Base-by-base conservation (phyloP, 495 filamentous ascomycete genomes). In the Pseudoneurospora amorphoporcata region DNA sequence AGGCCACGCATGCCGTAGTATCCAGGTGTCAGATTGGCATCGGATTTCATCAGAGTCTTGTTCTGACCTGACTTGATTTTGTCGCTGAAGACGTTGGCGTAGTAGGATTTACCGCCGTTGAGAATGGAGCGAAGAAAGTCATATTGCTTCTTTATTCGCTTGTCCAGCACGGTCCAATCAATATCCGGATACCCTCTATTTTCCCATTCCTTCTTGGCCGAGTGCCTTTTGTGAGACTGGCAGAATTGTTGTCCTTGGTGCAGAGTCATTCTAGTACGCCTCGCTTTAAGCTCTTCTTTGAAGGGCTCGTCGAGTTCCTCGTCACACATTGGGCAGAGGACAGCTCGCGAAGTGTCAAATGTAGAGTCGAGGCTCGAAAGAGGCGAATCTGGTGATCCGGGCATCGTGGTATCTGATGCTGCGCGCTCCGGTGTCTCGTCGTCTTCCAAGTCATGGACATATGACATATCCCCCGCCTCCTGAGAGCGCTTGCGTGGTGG, bases 1-100 rank as follows among this genome's bases (percentile, higher is more conserved):
- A 92, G 84, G 1, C 95, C 95, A 70, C 91, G 86, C 2, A 90
- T 86, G 1, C 95, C 95, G 79, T 98, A 99, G 78, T 98, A 99
- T 0, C 95, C 95, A 38, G 86, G 81, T 19, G 83, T 87, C 23
- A 87, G 77, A 69, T 83, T 84, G 41, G 80, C 81, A n/a, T 86
- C 81, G 4, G 83, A 87, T 73, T 89, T 85, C 42, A 87, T 80
- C 68, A 90, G 80, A 23, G 87, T 89, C 72, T 88, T 88, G 72
- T 89, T 88, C 74, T 88, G 84, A 7, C 91, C 90, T 3, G 82
- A 79, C 43, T 87, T 86, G 68, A 93, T 79, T 3, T 78, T 86
- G n/a, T 86, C 81, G 19, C 86, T 85, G 42, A 94, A 84, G 3
- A 85, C 78, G 17, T 89, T 84, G 39, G 89, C 82, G 75, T 90